These are phyloP conservation scores for Yamadazyma friedrichii DNA, from an alignment of 1,139 yeast species.

Conservation along the genomic window DNA sequence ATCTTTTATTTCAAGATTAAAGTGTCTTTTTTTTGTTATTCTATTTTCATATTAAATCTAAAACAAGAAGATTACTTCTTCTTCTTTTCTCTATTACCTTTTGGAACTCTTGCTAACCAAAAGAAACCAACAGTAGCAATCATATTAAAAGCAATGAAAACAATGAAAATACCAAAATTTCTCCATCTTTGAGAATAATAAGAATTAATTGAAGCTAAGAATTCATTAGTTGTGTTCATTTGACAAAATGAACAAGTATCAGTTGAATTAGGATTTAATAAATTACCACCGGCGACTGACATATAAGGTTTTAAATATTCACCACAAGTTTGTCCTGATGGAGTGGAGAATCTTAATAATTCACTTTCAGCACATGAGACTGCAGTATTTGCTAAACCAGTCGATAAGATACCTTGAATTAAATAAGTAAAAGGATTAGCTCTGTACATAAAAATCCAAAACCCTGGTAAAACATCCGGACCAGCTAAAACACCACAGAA, in stretches of 20 bases:
- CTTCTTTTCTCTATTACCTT: slow-evolving; percentile 27
- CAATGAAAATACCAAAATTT: slow-evolving; percentile 58
- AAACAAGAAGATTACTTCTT: slow-evolving; percentile 6
- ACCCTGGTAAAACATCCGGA: slow-evolving; percentile 47
- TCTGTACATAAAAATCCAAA: slow-evolving; percentile 61
- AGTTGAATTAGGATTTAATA: slow-evolving; percentile 39
- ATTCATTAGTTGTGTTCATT: slow-evolving; percentile 50
- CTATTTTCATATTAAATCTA: too few relatives aligned
- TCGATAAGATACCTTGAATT: slow-evolving; percentile 34
- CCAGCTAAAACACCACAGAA: slow-evolving; percentile 84
- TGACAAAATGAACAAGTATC: slow-evolving; percentile 55
- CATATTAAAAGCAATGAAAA: slow-evolving; percentile 50
- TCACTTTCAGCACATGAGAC: slow-evolving; percentile 30
- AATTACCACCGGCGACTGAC: slow-evolving; percentile 47
- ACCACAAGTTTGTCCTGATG: slow-evolving; percentile 57
- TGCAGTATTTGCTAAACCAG: slow-evolving; percentile 32
- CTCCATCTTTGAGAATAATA: slow-evolving; percentile 56
- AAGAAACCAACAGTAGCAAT: slow-evolving; percentile 54
- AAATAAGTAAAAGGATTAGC: slow-evolving; percentile 68
- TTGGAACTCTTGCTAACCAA: slow-evolving; percentile 77
- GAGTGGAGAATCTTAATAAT: slow-evolving; percentile 25
- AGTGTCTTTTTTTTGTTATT: too few relatives aligned
- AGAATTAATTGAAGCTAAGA: slow-evolving; percentile 42
- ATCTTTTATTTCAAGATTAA: slow-evolving; percentile 27
- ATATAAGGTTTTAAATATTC: slow-evolving; percentile 50